A percentile compares a stretch with the other conserved stretches of the same genome.
Evolutionary conservation across 2,329 filamentous ascomycete genomes (phyloP).

Genomic region (Fusarium pseudograminearum): DNA sequence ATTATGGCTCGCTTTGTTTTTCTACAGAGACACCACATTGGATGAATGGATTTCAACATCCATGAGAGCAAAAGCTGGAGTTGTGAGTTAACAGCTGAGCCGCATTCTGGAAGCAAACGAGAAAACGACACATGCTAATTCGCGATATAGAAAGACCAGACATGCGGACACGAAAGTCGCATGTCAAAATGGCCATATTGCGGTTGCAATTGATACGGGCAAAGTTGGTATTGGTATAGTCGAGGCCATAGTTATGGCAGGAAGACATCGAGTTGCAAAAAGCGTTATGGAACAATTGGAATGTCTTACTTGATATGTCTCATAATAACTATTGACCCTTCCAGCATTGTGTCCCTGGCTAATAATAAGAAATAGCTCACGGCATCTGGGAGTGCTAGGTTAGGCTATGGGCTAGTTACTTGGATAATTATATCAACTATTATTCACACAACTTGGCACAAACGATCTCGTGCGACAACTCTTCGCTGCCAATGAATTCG

Average conservation of each 20-base stretch:
- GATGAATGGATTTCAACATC: not conserved
- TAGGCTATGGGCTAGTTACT: no score
- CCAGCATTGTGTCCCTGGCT: not conserved
- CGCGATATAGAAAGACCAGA: no score
- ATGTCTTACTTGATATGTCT: not conserved
- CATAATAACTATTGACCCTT: no score
- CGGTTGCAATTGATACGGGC: slow-evolving; percentile 2
- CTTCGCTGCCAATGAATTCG: not conserved
- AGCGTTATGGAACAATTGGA: not conserved
- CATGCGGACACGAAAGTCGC: no score
- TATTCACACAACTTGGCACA: not conserved
- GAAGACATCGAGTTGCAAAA: slow-evolving; percentile 1
- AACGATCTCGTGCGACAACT: not conserved
- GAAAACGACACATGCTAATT: not conserved
- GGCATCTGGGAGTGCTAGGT: not conserved
- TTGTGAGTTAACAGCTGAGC: not conserved
- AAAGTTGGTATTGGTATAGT: slow-evolving; percentile 13
- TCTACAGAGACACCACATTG: not conserved
- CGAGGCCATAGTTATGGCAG: not conserved
- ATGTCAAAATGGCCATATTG: slow-evolving; percentile 11
- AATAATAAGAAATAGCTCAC: not conserved
- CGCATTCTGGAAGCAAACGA: not conserved
- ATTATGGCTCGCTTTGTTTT: not conserved
- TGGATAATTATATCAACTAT: not conserved
- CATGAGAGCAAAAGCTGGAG: not conserved